Evolutionary conservation across 768 basidiomycete species (phyloP).

Genomic region (Xerocomus spinulosus): DNA sequence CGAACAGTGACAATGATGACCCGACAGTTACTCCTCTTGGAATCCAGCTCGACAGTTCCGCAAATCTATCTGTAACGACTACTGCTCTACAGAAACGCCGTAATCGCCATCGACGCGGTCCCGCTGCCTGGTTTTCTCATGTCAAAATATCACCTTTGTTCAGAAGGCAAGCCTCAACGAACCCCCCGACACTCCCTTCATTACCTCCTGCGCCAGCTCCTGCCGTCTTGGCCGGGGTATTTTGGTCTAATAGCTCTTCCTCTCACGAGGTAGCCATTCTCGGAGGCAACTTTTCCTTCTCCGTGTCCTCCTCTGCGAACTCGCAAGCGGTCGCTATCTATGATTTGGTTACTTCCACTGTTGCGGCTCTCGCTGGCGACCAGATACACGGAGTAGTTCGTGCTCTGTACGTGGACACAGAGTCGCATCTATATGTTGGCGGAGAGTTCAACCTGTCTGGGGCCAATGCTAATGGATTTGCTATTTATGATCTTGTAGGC

Average conservation of each 20-base stretch:
- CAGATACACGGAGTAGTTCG: slow-evolving; percentile 74
- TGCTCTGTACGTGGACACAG: slow-evolving; percentile 61
- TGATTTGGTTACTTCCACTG: slow-evolving; percentile 44
- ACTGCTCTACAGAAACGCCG: slow-evolving; percentile 37
- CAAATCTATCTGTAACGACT: slow-evolving; percentile 30
- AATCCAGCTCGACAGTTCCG: slow-evolving; percentile 46
- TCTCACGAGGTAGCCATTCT: slow-evolving; percentile 66
- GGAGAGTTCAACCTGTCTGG: slow-evolving; percentile 72
- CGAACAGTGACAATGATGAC: slow-evolving; percentile 55
- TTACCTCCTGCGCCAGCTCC: slow-evolving; percentile 60
- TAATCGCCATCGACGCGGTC: slow-evolving; percentile 31
- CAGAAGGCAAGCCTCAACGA: slow-evolving; percentile 47
- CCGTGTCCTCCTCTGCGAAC: slow-evolving; percentile 33
- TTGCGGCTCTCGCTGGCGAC: slow-evolving; percentile 54
- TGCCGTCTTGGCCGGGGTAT: slow-evolving; percentile 78
- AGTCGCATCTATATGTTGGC: slow-evolving; percentile 71
- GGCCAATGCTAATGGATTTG: slow-evolving; percentile 62
- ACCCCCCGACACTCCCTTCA: slow-evolving; percentile 51
- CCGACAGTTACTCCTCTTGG: slow-evolving; percentile 61
- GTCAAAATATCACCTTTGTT: slow-evolving; percentile 40
- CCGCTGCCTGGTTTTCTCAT: slow-evolving; percentile 47
- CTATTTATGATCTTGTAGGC: slow-evolving; percentile 69
- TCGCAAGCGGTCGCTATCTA: slow-evolving; percentile 69
- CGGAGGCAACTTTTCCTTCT: slow-evolving; percentile 85
- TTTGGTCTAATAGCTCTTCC: slow-evolving; percentile 81